Evolutionary conservation across 1,139 yeast species (phyloP).

Genomic region (Citeromyces hawaiiensis): DNA sequence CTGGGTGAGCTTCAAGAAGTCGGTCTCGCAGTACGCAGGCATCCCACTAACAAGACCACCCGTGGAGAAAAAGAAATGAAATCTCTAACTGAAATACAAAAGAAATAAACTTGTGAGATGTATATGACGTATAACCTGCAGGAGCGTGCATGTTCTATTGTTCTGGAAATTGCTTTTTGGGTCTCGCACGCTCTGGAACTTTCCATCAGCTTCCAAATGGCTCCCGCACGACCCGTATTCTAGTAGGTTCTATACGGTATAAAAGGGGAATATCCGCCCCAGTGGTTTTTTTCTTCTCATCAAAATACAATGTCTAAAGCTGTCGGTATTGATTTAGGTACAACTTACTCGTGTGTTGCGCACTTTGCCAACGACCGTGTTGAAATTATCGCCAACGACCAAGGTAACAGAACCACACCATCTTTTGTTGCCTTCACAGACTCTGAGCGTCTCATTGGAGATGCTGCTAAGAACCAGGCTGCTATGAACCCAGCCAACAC

Average conservation of each 20-base stretch:
- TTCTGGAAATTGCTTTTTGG: neutral
- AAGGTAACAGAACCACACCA: constrained; percentile 92
- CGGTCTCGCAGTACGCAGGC: constrained; percentile 19
- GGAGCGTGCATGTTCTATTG: too few relatives aligned
- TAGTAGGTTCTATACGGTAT: too few relatives aligned
- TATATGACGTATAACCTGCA: too few relatives aligned
- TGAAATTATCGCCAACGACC: constrained; percentile 87
- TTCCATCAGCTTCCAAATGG: constrained; percentile 1
- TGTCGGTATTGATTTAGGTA: constrained; percentile 81
- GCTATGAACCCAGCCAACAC: constrained; percentile 72
- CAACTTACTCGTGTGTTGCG: constrained; percentile 89
- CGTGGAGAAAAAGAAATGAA: neutral
- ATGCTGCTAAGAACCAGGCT: constrained; percentile 91
- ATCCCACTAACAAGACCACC: constrained; percentile 1
- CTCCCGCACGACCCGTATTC: neutral
- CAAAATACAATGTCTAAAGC: constrained; percentile 18
- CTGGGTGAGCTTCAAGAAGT: constrained; percentile 48
- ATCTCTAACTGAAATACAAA: too few relatives aligned
- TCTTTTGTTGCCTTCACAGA: constrained; percentile 80
- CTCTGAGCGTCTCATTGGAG: constrained; percentile 84
- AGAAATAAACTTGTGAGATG: too few relatives aligned
- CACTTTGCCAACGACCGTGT: constrained; percentile 86
- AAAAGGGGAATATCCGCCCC: too few relatives aligned
- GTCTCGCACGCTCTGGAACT: neutral
- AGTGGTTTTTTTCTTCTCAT: too few relatives aligned